phyloP scores from a whole-genome alignment of 176 grass and related monocot species.

The Calamus simplicifolius region DNA sequence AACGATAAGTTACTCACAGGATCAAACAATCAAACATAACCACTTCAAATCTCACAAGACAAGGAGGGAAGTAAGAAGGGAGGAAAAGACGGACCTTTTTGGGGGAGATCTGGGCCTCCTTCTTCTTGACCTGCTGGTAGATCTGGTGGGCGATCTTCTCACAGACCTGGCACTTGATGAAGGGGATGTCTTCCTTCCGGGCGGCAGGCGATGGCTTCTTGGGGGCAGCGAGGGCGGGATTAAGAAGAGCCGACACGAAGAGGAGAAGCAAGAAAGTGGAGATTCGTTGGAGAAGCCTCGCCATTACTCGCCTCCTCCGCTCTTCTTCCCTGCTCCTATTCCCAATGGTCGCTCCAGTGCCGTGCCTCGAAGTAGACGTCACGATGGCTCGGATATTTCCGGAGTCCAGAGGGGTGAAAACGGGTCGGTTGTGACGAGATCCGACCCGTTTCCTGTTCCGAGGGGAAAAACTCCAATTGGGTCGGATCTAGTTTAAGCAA shows the following conservation, averaged over 20 bases:
- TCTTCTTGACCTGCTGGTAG: slow-evolving; percentile 54
- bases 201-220: slow-evolving; percentile 62
- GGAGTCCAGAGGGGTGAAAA: too few relatives aligned
- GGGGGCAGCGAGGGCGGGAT: not conserved
- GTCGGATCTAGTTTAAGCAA: too few relatives aligned
- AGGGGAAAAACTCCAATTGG: too few relatives aligned
- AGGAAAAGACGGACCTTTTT: slow-evolving; percentile 45
- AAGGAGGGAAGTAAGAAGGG: too few relatives aligned
- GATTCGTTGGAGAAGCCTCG: slow-evolving; percentile 4
- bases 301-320: not conserved
- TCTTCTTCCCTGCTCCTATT: too few relatives aligned
- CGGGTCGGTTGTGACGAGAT: too few relatives aligned
- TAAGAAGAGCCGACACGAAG: not conserved
- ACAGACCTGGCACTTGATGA: slow-evolving; percentile 93
- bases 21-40: not conserved
- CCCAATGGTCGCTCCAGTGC: too few relatives aligned
- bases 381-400: too few relatives aligned
- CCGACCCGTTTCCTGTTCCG: too few relatives aligned
- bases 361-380: too few relatives aligned
- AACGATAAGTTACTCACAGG: too few relatives aligned
- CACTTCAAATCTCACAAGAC: not conserved
- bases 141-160: slow-evolving; percentile 89
- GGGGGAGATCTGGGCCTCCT: slow-evolving; percentile 41
- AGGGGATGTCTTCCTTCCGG: slow-evolving; percentile 83
- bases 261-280: slow-evolving; percentile 19